Conservation (phyloP, 768 basidiomycete genomes). For the Pleurotus cornucopiae region DNA sequence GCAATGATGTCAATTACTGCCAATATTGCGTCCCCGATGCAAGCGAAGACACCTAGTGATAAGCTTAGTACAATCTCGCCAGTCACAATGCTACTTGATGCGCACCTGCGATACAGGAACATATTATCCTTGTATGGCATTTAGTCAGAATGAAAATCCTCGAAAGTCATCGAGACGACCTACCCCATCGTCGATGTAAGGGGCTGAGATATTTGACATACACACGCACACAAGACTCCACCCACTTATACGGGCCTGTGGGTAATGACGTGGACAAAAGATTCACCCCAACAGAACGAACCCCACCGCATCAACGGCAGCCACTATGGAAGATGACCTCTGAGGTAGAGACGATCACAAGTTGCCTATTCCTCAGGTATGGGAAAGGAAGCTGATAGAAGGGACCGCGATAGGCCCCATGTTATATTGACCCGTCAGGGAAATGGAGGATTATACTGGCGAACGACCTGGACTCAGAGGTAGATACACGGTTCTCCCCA, state of each 20-base stretch:
- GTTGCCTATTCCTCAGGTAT: too few relatives aligned
- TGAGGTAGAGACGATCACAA: too few relatives aligned
- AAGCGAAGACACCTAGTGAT: constrained; percentile 31
- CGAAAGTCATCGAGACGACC: not conserved
- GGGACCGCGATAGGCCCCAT: too few relatives aligned
- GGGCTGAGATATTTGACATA: not conserved
- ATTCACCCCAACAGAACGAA: too few relatives aligned
- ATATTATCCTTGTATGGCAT: constrained; percentile 8
- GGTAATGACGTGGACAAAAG: too few relatives aligned
- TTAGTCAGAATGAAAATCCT: not conserved
- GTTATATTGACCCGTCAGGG: too few relatives aligned
- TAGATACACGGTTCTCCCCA: too few relatives aligned
- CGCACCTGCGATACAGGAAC: constrained; percentile 29
- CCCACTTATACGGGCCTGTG: not conserved
- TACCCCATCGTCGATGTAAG: constrained; percentile 6
- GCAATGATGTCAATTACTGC: constrained; percentile 32
- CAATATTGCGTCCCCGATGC: constrained; percentile 40
- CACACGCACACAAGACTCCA: not conserved
- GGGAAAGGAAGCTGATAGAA: too few relatives aligned
- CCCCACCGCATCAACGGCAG: too few relatives aligned
- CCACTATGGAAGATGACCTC: too few relatives aligned
- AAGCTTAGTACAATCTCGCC: not conserved
- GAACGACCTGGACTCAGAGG: too few relatives aligned
- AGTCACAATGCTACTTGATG: not conserved
- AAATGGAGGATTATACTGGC: too few relatives aligned